phyloP scores from a whole-genome alignment of 2,329 filamentous ascomycete genomes.

The Acephala macrosclerotiorum region DNA sequence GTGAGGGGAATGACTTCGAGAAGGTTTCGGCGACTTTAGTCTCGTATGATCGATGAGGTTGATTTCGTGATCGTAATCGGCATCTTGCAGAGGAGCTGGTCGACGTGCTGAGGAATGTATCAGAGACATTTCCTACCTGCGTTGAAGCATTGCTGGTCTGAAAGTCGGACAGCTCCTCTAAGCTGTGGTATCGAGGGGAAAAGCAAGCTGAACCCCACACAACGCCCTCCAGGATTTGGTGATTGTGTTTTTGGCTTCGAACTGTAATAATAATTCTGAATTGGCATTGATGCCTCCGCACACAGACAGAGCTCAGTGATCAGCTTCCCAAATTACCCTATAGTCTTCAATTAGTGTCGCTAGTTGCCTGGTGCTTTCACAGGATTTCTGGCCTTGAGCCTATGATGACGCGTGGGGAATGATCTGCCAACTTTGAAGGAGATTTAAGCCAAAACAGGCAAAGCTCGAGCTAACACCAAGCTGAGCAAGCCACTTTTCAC shows the following conservation, averaged over 20 bases:
- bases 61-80: constrained; percentile 76
- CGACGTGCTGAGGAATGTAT: constrained; percentile 52
- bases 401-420: constrained; percentile 23
- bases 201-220: constrained; percentile 5
- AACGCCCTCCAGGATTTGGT: neutral
- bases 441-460: constrained; percentile 2
- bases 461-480: neutral
- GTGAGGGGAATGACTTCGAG: constrained; percentile 32
- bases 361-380: constrained; percentile 2
- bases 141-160: constrained; percentile 28
- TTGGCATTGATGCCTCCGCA: neutral
- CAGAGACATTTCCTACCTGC: constrained; percentile 37
- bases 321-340: neutral
- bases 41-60: constrained; percentile 62
- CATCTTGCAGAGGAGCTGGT: constrained; percentile 60
- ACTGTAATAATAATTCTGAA: neutral
- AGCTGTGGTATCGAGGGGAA: neutral
- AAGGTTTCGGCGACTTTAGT: constrained; percentile 11
- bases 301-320: neutral
- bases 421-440: constrained; percentile 26
- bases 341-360: neutral
- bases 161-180: constrained; percentile 12
- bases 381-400: neutral
- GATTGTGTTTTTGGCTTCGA: neutral
- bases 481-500: constrained; percentile 4